Evolutionary conservation across 2,329 filamentous ascomycete species (phyloP), one percentile per base, ranked within the genome.

Genomic region (Ceratocystis harringtonii): DNA sequence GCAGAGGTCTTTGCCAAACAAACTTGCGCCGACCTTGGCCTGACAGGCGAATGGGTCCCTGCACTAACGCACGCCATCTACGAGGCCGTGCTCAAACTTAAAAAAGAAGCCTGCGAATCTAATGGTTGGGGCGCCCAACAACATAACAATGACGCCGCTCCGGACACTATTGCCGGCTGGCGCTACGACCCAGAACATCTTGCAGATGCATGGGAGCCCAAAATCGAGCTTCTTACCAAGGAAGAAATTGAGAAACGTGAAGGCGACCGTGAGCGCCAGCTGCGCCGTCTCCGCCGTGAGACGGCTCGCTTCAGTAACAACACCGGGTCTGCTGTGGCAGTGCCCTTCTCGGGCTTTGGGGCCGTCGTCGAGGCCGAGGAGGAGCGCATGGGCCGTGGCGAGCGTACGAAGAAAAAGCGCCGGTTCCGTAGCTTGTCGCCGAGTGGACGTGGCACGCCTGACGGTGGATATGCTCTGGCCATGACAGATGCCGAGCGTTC

Each of bases 211-310:
- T 94, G 89, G 89, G 88, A 91, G 72, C 88, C 89, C 5, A 90
- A 89, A 77, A 80, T 94, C 7, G 89, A 92, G 73, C 80, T 82
- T 0, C 77, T 99, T 1, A 92, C 87, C 48, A 95, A 96, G 71
- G 94, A 99, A 71, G 94, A 99, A 72, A 97, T 99, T 64, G 94
- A 99, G 76, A 95, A 95, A 77, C 84, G 94, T 32, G 94, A 99
- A 75, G 90, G 90, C 63, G 94, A 99, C 73, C 84, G 94, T 52
- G 94, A 99, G 75, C 81, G 94, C 65, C 90, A 97, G 75, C 88
- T 96, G 48, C 82, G 94, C 67, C 82, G 94, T 67, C 77, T 96
- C 68, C 83, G 94, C 65, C 82, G 94, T 72, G 94, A 99, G 75
- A 97, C 92, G 8, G 92, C 92, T 1, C 83, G 91, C 30, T 96